These are phyloP conservation scores for Geosmithia morbida DNA, from an alignment of 2,329 filamentous ascomycete genomes.

Conservation along the genomic window DNA sequence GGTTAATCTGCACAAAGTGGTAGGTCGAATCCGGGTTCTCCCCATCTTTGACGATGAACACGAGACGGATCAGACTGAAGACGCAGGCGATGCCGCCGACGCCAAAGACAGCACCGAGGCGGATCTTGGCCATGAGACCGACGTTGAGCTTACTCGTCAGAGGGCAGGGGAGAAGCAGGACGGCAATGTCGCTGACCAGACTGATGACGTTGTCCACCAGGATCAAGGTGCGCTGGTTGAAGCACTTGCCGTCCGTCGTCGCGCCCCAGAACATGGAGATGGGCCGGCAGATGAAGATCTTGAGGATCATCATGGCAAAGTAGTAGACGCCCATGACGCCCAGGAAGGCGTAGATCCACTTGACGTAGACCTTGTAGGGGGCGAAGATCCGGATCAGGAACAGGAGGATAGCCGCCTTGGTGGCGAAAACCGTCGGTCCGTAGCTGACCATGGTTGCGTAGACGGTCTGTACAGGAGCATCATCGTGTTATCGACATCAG, in stretches of 20 bases:
- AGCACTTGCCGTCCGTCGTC: background rate
- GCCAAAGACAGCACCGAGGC: background rate
- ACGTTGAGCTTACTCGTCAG: background rate
- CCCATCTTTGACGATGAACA: constrained; percentile 1
- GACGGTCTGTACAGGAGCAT: too few species aligned
- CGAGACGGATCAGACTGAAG: constrained; percentile 1
- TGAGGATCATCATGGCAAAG: background rate
- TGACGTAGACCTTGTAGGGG: constrained; percentile 1
- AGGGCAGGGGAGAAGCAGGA: constrained; percentile 1
- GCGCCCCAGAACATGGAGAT: constrained; percentile 1
- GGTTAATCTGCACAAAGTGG: constrained; percentile 1
- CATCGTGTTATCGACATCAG: too few species aligned
- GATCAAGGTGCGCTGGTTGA: constrained; percentile 1
- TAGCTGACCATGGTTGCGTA: constrained; percentile 1
- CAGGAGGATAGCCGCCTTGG: constrained; percentile 1
- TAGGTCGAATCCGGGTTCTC: constrained; percentile 1
- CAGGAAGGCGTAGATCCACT: background rate
- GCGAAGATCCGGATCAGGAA: constrained; percentile 1
- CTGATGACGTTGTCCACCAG: constrained; percentile 1
- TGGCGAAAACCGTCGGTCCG: background rate
- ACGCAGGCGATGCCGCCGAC: constrained; percentile 1
- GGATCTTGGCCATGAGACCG: constrained; percentile 1
- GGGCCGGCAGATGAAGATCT: background rate
- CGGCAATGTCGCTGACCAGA: constrained; percentile 1
- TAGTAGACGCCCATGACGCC: constrained; percentile 1